These are phyloP conservation scores for Scolecobasidium constrictum DNA, from an alignment of 2,329 filamentous ascomycete genomes.

Conservation along the genomic window DNA sequence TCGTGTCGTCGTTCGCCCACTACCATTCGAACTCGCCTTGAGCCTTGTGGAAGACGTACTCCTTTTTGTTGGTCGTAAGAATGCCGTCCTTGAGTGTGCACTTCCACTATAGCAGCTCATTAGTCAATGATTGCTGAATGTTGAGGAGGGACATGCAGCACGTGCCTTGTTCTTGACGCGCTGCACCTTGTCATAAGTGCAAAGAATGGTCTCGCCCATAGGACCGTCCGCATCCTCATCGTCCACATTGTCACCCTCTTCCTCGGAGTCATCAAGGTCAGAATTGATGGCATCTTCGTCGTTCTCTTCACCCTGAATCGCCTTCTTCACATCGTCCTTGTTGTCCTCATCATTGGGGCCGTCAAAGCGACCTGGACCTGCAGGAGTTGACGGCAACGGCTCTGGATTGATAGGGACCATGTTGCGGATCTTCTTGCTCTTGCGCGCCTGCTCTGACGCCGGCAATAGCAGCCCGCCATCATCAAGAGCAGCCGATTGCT, in stretches of 20 bases:
- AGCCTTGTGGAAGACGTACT: conserved; percentile 93
- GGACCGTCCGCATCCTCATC: conserved; percentile 82
- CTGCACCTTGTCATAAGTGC: conserved; percentile 98
- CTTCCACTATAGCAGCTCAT: conserved; percentile 49
- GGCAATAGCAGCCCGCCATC: conserved; percentile 71
- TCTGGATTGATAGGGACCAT: background rate
- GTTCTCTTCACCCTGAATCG: conserved; percentile 36
- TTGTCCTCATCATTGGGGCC: conserved; percentile 53
- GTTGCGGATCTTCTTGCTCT: conserved; percentile 16
- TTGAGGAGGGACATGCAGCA: conserved; percentile 10
- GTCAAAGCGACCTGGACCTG: conserved; percentile 30
- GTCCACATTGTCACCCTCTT: conserved; percentile 49
- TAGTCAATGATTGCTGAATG: no score
- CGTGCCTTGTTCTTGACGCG: conserved; percentile 79
- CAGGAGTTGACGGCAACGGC: background rate
- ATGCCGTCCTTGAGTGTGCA: conserved; percentile 96
- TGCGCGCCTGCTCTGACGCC: conserved; percentile 44
- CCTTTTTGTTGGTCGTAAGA: conserved; percentile 82
- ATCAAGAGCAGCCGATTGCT: conserved; percentile 50
- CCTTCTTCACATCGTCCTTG: conserved; percentile 32
- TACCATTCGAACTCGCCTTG: conserved; percentile 98
- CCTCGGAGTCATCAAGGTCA: conserved; percentile 89
- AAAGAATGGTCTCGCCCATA: conserved; percentile 86
- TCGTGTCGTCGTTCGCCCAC: no score
- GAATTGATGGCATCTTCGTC: conserved; percentile 98